A percentile compares a stretch with the other conserved stretches of the same genome.
Evolutionary conservation across 179 eudicot genomes (phyloP).

Genomic region (Heliamphora pulchella): DNA sequence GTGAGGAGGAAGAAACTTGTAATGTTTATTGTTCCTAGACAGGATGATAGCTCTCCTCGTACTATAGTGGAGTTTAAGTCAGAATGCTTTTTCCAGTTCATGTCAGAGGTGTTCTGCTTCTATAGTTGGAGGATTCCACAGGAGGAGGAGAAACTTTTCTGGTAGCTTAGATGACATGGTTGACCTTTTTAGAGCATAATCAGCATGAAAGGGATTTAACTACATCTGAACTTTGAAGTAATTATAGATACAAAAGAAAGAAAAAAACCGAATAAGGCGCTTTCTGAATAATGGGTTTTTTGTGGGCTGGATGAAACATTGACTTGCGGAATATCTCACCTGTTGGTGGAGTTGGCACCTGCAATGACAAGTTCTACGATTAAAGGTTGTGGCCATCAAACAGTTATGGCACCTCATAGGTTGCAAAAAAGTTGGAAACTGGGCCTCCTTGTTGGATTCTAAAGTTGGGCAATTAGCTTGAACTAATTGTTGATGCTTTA

Average conservation of each 20-base stretch:
- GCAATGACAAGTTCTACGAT: background rate
- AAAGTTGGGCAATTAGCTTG: too few species aligned
- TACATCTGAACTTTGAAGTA: background rate
- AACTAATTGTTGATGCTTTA: too few species aligned
- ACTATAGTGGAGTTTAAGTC: background rate
- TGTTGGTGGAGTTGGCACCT: too few species aligned
- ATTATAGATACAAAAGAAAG: background rate
- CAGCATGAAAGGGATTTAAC: background rate
- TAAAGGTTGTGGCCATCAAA: too few species aligned
- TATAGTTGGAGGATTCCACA: background rate
- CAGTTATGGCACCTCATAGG: too few species aligned
- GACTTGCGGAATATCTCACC: background rate
- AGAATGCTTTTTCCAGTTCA: background rate
- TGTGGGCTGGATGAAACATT: background rate
- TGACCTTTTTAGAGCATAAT: background rate
- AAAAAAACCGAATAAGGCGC: background rate
- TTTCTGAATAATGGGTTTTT: too few species aligned
- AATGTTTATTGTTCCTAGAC: background rate
- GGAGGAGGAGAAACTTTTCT: background rate
- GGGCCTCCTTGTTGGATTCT: too few species aligned
- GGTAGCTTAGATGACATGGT: background rate
- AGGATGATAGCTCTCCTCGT: background rate
- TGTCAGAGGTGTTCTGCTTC: background rate
- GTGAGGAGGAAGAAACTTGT: background rate
- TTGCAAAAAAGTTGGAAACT: too few species aligned